Conservation (phyloP, 768 basidiomycete genomes). For the Hypsizygus marmoreus region DNA sequence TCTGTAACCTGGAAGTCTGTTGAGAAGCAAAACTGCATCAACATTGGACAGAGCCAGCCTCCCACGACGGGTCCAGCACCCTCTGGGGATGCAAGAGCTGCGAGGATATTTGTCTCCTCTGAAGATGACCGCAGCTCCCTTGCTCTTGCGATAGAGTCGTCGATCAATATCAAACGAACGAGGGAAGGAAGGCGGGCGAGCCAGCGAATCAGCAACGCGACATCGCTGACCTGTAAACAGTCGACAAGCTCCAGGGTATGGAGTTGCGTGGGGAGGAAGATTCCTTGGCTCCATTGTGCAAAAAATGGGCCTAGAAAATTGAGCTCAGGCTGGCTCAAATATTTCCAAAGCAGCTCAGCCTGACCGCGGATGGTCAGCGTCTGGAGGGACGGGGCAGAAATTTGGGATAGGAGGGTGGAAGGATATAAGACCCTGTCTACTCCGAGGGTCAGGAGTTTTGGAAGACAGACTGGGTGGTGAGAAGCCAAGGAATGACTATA, state of each 20-base stretch:
- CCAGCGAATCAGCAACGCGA: slow-evolving; percentile 30
- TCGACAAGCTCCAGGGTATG: slow-evolving; percentile 29
- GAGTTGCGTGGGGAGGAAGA: slow-evolving; percentile 21
- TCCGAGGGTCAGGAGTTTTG: slow-evolving; percentile 22
- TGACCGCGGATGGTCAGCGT: slow-evolving; percentile 22
- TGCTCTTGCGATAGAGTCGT: slow-evolving; percentile 17
- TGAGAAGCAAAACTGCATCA: slow-evolving; percentile 25
- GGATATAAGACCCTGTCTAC: slow-evolving; percentile 16
- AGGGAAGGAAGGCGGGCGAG: slow-evolving; percentile 29
- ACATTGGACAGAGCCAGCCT: slow-evolving; percentile 29
- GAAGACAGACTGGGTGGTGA: slow-evolving; percentile 11
- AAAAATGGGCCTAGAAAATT: slow-evolving; percentile 20
- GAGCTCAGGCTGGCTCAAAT: background rate
- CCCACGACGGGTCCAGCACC: slow-evolving; percentile 13
- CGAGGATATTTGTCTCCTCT: slow-evolving; percentile 19
- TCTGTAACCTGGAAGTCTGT: slow-evolving; percentile 14
- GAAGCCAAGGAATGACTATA: background rate
- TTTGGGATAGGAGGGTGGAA: slow-evolving; percentile 20
- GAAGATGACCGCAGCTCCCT: background rate
- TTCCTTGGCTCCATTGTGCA: slow-evolving; percentile 28
- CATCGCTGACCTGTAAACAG: slow-evolving; percentile 20
- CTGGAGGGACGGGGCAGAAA: slow-evolving; percentile 24
- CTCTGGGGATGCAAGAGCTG: slow-evolving; percentile 23
- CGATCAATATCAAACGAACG: slow-evolving; percentile 23
- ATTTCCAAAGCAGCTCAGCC: background rate